phyloP scores from a whole-genome alignment of 805 yeast species.

The Spathaspora hagerdaliae region DNA sequence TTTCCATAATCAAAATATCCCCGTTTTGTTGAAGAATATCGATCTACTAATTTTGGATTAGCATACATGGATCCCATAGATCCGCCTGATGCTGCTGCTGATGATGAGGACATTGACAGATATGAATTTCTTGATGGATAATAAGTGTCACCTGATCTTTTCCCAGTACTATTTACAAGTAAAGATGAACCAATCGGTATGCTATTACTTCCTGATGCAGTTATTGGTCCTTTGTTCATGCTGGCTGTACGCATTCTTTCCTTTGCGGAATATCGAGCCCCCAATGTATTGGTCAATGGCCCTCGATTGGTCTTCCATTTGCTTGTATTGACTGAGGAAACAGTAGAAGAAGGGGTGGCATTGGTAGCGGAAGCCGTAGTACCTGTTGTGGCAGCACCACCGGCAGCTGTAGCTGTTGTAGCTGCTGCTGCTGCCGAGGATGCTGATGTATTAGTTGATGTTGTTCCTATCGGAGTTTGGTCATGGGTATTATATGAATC shows the following conservation, averaged over 20 bases:
- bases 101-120: not conserved
- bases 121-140: slow-evolving; percentile 16
- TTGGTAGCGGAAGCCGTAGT: not conserved
- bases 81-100: not conserved
- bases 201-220: slow-evolving; percentile 2
- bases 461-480: not conserved
- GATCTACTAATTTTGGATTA: slow-evolving; percentile 9
- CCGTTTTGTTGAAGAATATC: slow-evolving; percentile 10
- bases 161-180: slow-evolving; percentile 2
- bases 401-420: too few species aligned
- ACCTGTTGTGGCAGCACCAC: too few species aligned
- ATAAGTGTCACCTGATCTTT: slow-evolving; percentile 18
- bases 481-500: slow-evolving; percentile 6
- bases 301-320: slow-evolving; percentile 11
- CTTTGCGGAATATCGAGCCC: slow-evolving; percentile 14
- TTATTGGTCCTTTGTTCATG: not conserved
- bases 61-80: slow-evolving; percentile 4
- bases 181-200: slow-evolving; percentile 10
- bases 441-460: not conserved
- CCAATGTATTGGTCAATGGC: slow-evolving; percentile 20
- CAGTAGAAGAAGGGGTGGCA: slow-evolving; percentile 1
- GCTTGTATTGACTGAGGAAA: slow-evolving; percentile 9
- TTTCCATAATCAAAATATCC: slow-evolving; percentile 1
- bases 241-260: slow-evolving; percentile 17
- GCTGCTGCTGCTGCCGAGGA: too few species aligned